Percentiles rank a stretch among this genome's conserved stretches.
Conservation (phyloP, 306 rosid species). For the Quercus robur region DNA sequence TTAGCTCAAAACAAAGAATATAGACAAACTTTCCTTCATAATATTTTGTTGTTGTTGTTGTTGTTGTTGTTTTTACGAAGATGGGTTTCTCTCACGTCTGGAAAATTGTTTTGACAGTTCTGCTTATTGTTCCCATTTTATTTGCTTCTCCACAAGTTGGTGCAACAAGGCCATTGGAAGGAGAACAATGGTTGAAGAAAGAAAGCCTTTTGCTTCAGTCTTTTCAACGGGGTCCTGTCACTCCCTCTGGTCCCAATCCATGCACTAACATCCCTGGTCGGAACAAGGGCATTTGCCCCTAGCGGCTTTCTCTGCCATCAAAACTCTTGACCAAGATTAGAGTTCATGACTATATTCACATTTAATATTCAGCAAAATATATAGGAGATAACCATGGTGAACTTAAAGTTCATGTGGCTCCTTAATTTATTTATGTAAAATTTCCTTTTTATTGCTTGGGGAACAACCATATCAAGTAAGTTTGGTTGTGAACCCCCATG, state of each 20-base stretch:
- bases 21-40: not conserved
- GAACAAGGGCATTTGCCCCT: not conserved
- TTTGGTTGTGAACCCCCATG: not conserved
- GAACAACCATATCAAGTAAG: not conserved
- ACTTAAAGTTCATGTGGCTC: not conserved
- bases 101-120: not conserved
- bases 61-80: not conserved
- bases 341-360: not conserved
- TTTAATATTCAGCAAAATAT: not conserved
- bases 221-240: not conserved
- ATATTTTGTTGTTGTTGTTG: no score
- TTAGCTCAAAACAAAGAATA: not conserved
- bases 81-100: conserved; percentile 22
- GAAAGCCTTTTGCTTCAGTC: conserved; percentile 12
- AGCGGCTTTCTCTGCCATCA: not conserved
- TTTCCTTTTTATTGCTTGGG: not conserved
- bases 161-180: conserved; percentile 32
- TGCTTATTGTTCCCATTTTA: conserved; percentile 14
- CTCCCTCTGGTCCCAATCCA: conserved; percentile 9
- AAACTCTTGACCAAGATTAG: not conserved
- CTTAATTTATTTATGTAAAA: not conserved
- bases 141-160: conserved; percentile 22
- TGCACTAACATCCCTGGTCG: conserved; percentile 27
- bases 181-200: conserved; percentile 25
- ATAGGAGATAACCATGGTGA: not conserved